Evolutionary conservation across 2,329 filamentous ascomycete genomes (phyloP).

Genomic region (Fulvia fulva): DNA sequence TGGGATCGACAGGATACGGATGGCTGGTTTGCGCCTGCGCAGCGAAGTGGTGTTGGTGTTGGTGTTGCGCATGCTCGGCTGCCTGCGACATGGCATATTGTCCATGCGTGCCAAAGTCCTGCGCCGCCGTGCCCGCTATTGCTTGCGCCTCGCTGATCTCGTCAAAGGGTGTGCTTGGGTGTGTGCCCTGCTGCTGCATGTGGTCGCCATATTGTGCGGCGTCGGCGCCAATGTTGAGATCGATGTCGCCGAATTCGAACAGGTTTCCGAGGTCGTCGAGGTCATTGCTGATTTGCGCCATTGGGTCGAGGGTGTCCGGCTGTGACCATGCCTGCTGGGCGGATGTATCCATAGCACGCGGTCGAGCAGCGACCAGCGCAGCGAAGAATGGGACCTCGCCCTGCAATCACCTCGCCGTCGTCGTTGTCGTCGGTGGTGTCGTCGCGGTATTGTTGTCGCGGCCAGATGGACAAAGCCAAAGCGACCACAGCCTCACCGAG

Average conservation of each 20-base stretch:
- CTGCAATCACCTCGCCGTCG: background rate
- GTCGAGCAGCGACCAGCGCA: background rate
- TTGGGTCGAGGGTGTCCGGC: constrained; percentile 39
- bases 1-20: constrained; percentile 20
- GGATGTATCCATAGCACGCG: constrained; percentile 26
- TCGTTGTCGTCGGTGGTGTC: constrained; percentile 1
- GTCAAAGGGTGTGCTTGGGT: constrained; percentile 29
- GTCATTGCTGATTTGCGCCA: constrained; percentile 36
- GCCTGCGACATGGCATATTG: constrained; percentile 23
- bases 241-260: constrained; percentile 39
- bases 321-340: constrained; percentile 35
- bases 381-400: background rate
- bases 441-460: background rate
- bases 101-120: constrained; percentile 31
- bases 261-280: constrained; percentile 44
- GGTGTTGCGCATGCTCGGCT: constrained; percentile 17
- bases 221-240: constrained; percentile 28
- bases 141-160: constrained; percentile 25
- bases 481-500: too few species aligned
- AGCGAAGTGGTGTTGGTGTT: constrained; percentile 11
- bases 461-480: too few species aligned
- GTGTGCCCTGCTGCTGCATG: constrained; percentile 23
- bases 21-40: constrained; percentile 13
- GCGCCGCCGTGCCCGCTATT: constrained; percentile 22
- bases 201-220: constrained; percentile 23